These are phyloP conservation scores for Asclepias syriaca DNA, from an alignment of 257 asterid species.

Conservation along the genomic window DNA sequence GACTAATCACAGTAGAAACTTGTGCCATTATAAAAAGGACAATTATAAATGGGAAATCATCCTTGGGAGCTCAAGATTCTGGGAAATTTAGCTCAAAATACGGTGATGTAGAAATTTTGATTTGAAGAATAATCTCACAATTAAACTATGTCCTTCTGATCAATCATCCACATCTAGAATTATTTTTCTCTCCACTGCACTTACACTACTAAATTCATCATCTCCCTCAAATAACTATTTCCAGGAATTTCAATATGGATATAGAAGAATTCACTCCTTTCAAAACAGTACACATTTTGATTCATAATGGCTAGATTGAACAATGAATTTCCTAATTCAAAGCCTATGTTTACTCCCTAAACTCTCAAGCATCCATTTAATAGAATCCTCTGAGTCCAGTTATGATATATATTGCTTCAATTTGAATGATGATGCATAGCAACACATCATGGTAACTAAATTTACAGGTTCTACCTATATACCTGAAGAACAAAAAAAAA, in stretches of 20 bases:
- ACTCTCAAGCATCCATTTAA: neutral
- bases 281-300: neutral
- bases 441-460: neutral
- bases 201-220: neutral
- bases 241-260: neutral
- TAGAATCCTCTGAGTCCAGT: neutral
- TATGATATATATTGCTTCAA: no score
- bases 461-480: neutral
- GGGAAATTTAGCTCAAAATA: neutral
- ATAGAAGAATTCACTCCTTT: neutral
- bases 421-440: neutral
- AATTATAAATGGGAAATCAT: neutral
- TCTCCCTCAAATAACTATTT: neutral
- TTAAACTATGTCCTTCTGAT: neutral
- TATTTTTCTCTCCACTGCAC: neutral
- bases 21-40: neutral
- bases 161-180: neutral
- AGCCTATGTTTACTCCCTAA: neutral
- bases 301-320: neutral
- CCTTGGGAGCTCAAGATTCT: neutral
- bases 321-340: neutral
- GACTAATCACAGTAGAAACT: neutral
- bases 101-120: neutral
- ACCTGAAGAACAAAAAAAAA: neutral
- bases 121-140: neutral